Evolutionary conservation across 2,329 filamentous ascomycete genomes (phyloP).

Genomic region (Knufia petricola): DNA sequence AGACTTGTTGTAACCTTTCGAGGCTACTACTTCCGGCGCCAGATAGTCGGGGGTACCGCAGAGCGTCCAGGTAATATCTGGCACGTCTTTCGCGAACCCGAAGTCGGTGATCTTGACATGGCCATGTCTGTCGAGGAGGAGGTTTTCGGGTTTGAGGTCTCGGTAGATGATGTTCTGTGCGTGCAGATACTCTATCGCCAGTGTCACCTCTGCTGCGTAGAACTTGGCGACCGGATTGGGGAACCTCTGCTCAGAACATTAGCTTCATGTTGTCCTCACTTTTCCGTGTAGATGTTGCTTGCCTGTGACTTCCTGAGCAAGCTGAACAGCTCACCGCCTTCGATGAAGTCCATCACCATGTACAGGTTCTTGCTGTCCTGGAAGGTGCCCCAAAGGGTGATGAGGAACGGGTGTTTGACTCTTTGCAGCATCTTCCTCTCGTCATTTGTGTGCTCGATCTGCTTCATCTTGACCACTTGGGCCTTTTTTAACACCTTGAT

Average conservation of each 20-base stretch:
- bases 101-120: slow-evolving; percentile 98
- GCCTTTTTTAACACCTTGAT: slow-evolving; percentile 98
- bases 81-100: slow-evolving; percentile 94
- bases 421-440: slow-evolving; percentile 91
- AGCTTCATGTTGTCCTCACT: slow-evolving; percentile 8
- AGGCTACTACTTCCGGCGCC: slow-evolving; percentile 95
- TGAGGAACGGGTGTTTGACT: slow-evolving; percentile 94
- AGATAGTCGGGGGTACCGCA: slow-evolving; percentile 97
- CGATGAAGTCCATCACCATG: slow-evolving; percentile 99
- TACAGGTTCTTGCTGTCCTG: slow-evolving; percentile 92
- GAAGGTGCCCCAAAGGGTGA: slow-evolving; percentile 97
- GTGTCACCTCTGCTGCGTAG: slow-evolving; percentile 92
- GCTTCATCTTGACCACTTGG: slow-evolving; percentile 99
- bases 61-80: slow-evolving; percentile 97
- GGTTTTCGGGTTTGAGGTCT: slow-evolving; percentile 90
- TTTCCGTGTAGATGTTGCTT: slow-evolving; percentile 31
- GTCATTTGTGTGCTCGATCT: slow-evolving; percentile 98
- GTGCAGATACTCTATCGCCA: slow-evolving; percentile 92
- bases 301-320: slow-evolving; percentile 84
- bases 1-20: slow-evolving; percentile 98
- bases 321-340: slow-evolving; percentile 95
- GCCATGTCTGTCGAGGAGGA: slow-evolving; percentile 82
- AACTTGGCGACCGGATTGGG: slow-evolving; percentile 98
- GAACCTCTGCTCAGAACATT: slow-evolving; percentile 60
- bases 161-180: slow-evolving; percentile 94